phyloP scores from a whole-genome alignment of 1,139 yeast genomes.

The Diutina neorugosa region DNA sequence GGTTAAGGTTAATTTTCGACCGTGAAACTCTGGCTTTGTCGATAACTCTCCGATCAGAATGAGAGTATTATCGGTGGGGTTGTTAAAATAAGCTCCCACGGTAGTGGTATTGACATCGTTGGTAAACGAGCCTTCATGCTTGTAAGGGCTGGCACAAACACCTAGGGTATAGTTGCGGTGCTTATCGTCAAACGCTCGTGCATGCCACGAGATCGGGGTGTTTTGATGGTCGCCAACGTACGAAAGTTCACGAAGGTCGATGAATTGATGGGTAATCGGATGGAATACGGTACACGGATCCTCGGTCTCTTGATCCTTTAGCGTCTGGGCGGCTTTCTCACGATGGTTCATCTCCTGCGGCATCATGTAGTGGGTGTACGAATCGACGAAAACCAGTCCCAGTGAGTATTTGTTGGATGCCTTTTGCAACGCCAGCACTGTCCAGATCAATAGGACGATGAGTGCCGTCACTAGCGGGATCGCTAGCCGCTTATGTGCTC shows the following conservation, averaged over 20 bases:
- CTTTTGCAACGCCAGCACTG: neutral
- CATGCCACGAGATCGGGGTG: slow-evolving; percentile 32
- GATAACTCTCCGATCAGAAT: slow-evolving; percentile 57
- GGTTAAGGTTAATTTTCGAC: slow-evolving; percentile 57
- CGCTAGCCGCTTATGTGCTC: neutral
- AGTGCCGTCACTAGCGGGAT: neutral
- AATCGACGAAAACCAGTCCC: slow-evolving; percentile 2
- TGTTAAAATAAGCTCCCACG: slow-evolving; percentile 61
- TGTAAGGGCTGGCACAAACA: slow-evolving; percentile 58
- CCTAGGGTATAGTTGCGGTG: slow-evolving; percentile 63
- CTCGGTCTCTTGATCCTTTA: slow-evolving; percentile 5
- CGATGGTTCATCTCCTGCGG: neutral
- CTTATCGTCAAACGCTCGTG: slow-evolving; percentile 1
- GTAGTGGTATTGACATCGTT: slow-evolving; percentile 30
- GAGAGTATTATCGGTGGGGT: slow-evolving; percentile 33
- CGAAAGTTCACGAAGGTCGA: slow-evolving; percentile 42
- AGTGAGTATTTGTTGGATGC: neutral
- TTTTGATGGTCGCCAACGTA: slow-evolving; percentile 15
- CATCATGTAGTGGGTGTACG: slow-evolving; percentile 3
- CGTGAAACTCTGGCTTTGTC: slow-evolving; percentile 53
- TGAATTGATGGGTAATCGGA: slow-evolving; percentile 37
- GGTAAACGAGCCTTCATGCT: slow-evolving; percentile 11
- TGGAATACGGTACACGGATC: slow-evolving; percentile 46
- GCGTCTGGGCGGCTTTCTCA: slow-evolving; percentile 2
- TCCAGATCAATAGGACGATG: neutral